Evolutionary conservation across 2,329 filamentous ascomycete genomes (phyloP), one percentile per base, ranked within the genome.

Genomic region (Diaporthe amygdali): DNA sequence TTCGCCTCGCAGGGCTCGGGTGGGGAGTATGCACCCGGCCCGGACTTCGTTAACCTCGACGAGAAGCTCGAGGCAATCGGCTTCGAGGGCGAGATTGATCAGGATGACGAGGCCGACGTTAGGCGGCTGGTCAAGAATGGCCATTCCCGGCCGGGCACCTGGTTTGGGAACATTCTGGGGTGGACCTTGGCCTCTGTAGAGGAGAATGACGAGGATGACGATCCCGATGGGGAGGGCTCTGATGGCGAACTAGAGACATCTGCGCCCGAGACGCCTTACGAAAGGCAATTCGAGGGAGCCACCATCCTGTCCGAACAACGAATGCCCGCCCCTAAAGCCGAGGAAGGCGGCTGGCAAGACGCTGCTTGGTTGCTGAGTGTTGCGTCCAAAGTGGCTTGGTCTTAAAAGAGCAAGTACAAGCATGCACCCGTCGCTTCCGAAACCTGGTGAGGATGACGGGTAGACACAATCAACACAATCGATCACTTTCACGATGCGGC

Each of bases 311-410:
- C 83, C 0, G 82, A 85, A 59, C 85, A 88, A 61, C 80, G 80
- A 12, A 81, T 90, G 47, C 84, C 84, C 25, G 83, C 86, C 14
- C 77, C 88, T 77, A 85, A 85, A 51, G 82, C 84, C 10, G 86
- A 91, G 66, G 86, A 89, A 52, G 89, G 89, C 20, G 87, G 87
- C 10, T 92, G 90, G 91, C 86, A 88, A 71, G 91, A 93, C 79
- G 91, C 90, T 32, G 90, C 90, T 20, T 93, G 91, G 91, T 79
- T 93, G 56, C 80, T 93, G 69, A 91, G 86, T 74, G 89, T 93
- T 73, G 91, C 90, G 14, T 86, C 87, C 32, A 91, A 89, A 76
- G 87, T 91, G 14, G 71, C 71, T 17, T 73, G 71, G 71, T 71
- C 71, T 32, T 73, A 66, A 34, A 15, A 34, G n/a, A 22, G 52